phyloP scores from a whole-genome alignment of 2,329 filamentous ascomycete species.

The Pezicula radicicola region DNA sequence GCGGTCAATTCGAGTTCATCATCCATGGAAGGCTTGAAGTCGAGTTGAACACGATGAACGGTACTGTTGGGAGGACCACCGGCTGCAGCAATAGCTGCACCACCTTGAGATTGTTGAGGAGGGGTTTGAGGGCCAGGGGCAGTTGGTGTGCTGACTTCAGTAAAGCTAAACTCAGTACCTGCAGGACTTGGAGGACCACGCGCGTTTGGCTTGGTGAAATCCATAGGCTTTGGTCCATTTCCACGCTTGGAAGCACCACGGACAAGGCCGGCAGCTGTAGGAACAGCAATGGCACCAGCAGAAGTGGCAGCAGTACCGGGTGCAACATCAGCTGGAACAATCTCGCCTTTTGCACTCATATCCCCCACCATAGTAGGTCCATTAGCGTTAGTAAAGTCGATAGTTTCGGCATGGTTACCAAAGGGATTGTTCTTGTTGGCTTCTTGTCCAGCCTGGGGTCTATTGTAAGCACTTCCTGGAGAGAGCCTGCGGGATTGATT shows the following conservation, averaged over 20 bases:
- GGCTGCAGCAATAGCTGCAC: constrained; percentile 59
- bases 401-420: constrained; percentile 54
- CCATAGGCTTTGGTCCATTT: constrained; percentile 43
- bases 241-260: constrained; percentile 57
- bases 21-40: constrained; percentile 88
- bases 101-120: constrained; percentile 42
- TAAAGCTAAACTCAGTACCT: constrained; percentile 59
- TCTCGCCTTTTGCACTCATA: constrained; percentile 33
- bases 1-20: constrained; percentile 82
- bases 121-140: constrained; percentile 5
- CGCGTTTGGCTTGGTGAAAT: constrained; percentile 45
- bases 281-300: constrained; percentile 13
- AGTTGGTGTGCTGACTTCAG: constrained; percentile 46
- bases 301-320: constrained; percentile 18
- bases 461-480: constrained; percentile 37
- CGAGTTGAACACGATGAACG: constrained; percentile 90
- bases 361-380: constrained; percentile 38
- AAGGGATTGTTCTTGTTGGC: constrained; percentile 68
- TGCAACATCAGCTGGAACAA: constrained; percentile 26
- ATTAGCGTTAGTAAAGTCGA: constrained; percentile 37
- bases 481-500: constrained; percentile 24
- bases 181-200: constrained; percentile 53
- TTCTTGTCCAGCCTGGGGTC: constrained; percentile 38
- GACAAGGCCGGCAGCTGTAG: constrained; percentile 31
- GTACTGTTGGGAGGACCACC: constrained; percentile 57